Evolutionary conservation across 1,284 basidiomycete species (phyloP), one percentile per base, ranked within the genome.

Genomic region (Trametes polyzona): DNA sequence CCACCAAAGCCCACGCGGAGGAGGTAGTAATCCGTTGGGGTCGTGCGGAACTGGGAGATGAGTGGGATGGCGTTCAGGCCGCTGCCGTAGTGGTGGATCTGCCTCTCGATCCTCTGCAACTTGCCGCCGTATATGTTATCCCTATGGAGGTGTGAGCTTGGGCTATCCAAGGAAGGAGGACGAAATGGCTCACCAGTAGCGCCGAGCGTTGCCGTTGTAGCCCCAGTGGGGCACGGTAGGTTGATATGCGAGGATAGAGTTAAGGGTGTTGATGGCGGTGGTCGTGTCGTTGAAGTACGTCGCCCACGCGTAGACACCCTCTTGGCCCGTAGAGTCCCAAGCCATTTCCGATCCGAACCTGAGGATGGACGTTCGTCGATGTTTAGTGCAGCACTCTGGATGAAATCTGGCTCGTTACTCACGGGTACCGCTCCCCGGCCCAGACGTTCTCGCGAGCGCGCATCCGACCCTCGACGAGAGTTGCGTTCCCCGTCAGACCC

Each of bases 271-370:
- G 29, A 71, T 72, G 2, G 82, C 79, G 0, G 83, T 84, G 2
- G 67, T 74, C 4, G 75, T 74, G 61, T 83, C 77, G 63, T 81
- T 82, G 72, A 85, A 84, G 65, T 78, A 82, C 56, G 74, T 79
- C 46, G 77, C 75, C 83, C 82, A 84, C 0, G 72, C 74, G 61
- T 82, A 84, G 1, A 83, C 81, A 21, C 81, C 81, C 66, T 83
- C 82, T 59, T 84, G 82, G 9, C 83, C 83, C 11, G 83, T 84
- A 14, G 82, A 83, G 65, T 85, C 83, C 82, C 82, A 84, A 9
- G 82, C 82, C 81, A 83, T 83, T 66, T 85, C 82, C 1, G 81
- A 82, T 7, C 81, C 82, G 62, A 83, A 84, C 24, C 81, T 84
- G 55, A 21, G n/a, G n/a, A n/a, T n/a, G 29, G 19, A 46, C 10